Evolutionary conservation across 495 filamentous ascomycete genomes (phyloP), one percentile per base, ranked within the genome.

Genomic region (Penicillium riverlandense): DNA sequence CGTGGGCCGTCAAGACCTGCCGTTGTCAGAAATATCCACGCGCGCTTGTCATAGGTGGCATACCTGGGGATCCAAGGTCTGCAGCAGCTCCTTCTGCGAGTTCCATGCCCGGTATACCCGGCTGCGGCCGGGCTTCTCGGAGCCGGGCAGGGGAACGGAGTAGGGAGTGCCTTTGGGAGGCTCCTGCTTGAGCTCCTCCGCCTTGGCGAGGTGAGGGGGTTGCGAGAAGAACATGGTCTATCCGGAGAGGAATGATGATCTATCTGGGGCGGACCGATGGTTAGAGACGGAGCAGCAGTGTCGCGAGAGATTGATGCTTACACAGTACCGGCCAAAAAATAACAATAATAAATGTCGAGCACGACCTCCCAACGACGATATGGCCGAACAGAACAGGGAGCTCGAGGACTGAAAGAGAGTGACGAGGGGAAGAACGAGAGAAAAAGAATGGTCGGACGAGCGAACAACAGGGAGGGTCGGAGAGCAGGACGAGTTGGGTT

Each of bases 21-120:
- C 22, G 6, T 22, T 22, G 22, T 22, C 22, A 22, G 22, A 22
- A 6, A 22, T 22, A 22, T 22, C 22, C 22, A 22, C 6, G 22
- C 22, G 22, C 22, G 22, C 22, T 3, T 6, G 22, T 22, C 22
- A 4, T 22, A 22, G 22, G 22, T 22, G 22, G 22, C 66, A 57
- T 59, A 87, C 83, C 48, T 81, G 65, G 9, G 90, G 88, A 63
- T 90, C 82, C 48, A 87, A 67, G 13, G 84, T 88, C 49, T 75
- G 72, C 33, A 96, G 62, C 46, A 96, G 65, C 34, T 77, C 78
- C 59, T 92, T 82, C 37, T 71, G 70, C 53, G 80, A 80, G 48
- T 78, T 77, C 82, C 84, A 94, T 64, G 95, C 83, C 46, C 92
- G 78, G 64, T 96, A 98, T 44, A 94, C 67, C 29, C 76, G 67